Conservation (phyloP, 768 basidiomycete genomes). For the Fomitopsis pulvina region DNA sequence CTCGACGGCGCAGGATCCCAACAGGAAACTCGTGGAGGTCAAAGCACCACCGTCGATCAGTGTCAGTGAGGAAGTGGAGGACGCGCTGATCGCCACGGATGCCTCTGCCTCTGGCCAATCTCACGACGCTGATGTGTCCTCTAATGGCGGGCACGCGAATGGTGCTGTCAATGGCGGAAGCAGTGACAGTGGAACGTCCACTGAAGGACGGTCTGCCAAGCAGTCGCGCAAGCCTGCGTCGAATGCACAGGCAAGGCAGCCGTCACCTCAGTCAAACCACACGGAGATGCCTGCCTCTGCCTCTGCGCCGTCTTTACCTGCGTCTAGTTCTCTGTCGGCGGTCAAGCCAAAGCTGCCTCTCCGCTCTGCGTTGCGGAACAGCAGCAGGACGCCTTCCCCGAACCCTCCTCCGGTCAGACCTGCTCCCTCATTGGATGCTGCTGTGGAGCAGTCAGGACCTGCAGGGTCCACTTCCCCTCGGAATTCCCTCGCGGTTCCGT, state of each 20-base stretch:
- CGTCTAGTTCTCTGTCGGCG: not conserved
- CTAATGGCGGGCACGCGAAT: too few relatives aligned
- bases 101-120: too few relatives aligned
- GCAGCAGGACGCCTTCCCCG: slow-evolving; percentile 23
- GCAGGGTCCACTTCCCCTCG: too few relatives aligned
- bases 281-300: slow-evolving; percentile 10
- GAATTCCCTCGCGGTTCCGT: not conserved
- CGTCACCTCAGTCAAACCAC: slow-evolving; percentile 8
- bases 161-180: too few relatives aligned
- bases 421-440: not conserved
- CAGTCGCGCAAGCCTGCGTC: not conserved
- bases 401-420: slow-evolving; percentile 1
- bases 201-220: not conserved
- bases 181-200: too few relatives aligned
- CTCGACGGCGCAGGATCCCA: slow-evolving; percentile 22
- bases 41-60: slow-evolving; percentile 43
- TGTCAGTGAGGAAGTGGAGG: not conserved
- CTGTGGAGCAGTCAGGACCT: too few relatives aligned
- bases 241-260: not conserved
- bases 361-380: slow-evolving; percentile 54
- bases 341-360: slow-evolving; percentile 39
- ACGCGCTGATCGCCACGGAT: not conserved
- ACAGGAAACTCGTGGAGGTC: slow-evolving; percentile 32
- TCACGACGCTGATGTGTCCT: too few relatives aligned
- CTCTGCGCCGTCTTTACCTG: slow-evolving; percentile 13